A percentile compares a stretch with the other conserved stretches of the same genome.
phyloP scores from a whole-genome alignment of 805 yeast species.

The Monosporozyma yasuniensis region DNA sequence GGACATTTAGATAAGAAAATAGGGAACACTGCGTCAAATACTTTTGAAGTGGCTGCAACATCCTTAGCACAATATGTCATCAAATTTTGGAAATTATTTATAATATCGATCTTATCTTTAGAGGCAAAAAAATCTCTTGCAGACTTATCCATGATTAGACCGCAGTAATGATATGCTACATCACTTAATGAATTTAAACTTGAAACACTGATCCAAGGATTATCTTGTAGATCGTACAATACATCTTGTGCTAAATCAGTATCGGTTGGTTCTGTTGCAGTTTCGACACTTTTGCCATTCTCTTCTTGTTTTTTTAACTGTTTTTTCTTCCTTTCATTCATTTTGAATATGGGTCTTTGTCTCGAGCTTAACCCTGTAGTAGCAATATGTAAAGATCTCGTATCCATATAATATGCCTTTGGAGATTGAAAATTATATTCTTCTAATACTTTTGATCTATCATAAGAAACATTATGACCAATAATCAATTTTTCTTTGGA shows the following conservation, averaged over 20 bases:
- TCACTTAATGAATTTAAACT: slow-evolving; percentile 71
- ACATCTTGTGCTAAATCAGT: slow-evolving; percentile 13
- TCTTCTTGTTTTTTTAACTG: slow-evolving; percentile 9
- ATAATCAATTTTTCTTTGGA: slow-evolving; percentile 49
- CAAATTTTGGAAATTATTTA: slow-evolving; percentile 48
- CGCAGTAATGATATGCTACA: slow-evolving; percentile 74
- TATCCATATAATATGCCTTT: slow-evolving; percentile 75
- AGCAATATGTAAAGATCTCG: slow-evolving; percentile 89
- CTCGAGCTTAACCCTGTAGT: slow-evolving; percentile 86
- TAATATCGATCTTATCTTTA: slow-evolving; percentile 44
- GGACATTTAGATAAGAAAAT: slow-evolving; percentile 61
- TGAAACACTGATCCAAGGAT: slow-evolving; percentile 80
- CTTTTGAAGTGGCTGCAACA: slow-evolving; percentile 64
- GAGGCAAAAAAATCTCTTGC: slow-evolving; percentile 57
- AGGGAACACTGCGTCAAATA: slow-evolving; percentile 63
- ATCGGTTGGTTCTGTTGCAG: not conserved
- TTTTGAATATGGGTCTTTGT: slow-evolving; percentile 73
- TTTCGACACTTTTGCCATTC: not conserved
- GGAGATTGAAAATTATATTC: slow-evolving; percentile 66
- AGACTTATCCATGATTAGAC: slow-evolving; percentile 54
- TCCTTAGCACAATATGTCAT: slow-evolving; percentile 81
- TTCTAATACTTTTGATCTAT: slow-evolving; percentile 75
- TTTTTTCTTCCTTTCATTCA: slow-evolving; percentile 35
- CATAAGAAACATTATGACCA: slow-evolving; percentile 89
- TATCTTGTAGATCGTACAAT: slow-evolving; percentile 30